These are phyloP conservation scores for Amaranthus hypochondriacus DNA, from an alignment of 148 eudicot genomes.

Conservation along the genomic window DNA sequence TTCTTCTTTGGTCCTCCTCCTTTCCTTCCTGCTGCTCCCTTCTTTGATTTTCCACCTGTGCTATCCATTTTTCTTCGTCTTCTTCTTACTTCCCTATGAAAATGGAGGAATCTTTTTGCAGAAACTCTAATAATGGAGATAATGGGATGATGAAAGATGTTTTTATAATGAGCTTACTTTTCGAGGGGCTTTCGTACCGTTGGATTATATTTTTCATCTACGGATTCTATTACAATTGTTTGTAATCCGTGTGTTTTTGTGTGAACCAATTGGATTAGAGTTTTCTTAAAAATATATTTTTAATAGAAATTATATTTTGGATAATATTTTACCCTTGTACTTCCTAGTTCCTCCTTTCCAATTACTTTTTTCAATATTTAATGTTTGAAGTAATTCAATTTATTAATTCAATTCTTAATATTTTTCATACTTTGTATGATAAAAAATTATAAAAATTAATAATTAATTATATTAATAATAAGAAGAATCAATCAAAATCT, in stretches of 20 bases:
- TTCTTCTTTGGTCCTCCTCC: slow-evolving; percentile 30
- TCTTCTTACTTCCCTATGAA: neutral
- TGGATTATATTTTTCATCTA: neutral
- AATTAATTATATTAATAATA: no score
- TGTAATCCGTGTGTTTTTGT: slow-evolving; percentile 6
- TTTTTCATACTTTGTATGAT: no score
- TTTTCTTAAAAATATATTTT: no score
- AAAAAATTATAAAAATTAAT: no score
- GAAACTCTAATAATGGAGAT: neutral
- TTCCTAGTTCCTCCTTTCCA: no score
- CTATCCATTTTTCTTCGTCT: slow-evolving; percentile 14
- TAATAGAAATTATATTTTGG: no score
- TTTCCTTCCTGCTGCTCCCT: slow-evolving; percentile 28
- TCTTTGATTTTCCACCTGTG: slow-evolving; percentile 13
- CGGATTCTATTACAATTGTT: neutral
- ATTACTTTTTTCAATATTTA: no score
- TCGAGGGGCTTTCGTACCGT: neutral
- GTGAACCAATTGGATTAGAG: neutral
- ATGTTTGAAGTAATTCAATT: no score
- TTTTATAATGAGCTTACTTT: slow-evolving; percentile 5
- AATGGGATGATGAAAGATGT: neutral
- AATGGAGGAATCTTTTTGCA: neutral
- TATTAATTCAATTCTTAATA: no score
- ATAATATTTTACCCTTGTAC: no score
- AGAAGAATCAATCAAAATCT: no score